These are phyloP conservation scores for Zygoascus sp. DNA, from an alignment of 1,139 yeast species.

Conservation along the genomic window DNA sequence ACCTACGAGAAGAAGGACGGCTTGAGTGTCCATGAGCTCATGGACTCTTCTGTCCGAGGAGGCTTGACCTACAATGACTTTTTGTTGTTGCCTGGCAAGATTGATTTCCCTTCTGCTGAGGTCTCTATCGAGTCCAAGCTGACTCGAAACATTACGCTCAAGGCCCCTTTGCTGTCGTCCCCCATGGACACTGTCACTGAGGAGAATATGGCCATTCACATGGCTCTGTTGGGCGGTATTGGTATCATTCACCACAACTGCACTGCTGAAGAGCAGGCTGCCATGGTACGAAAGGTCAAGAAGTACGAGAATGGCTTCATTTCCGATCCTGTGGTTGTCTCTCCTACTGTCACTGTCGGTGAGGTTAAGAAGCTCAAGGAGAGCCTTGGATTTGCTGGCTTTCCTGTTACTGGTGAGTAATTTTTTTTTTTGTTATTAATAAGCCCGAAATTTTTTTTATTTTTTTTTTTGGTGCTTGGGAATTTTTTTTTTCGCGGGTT, in stretches of 20 bases:
- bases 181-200: slow-evolving; percentile 99
- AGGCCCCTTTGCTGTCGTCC: slow-evolving; percentile 92
- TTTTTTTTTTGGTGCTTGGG: background rate
- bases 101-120: slow-evolving; percentile 73
- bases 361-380: slow-evolving; percentile 71
- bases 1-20: slow-evolving; percentile 77
- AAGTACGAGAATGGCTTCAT: slow-evolving; percentile 97
- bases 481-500: background rate
- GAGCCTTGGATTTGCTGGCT: slow-evolving; percentile 86
- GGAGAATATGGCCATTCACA: slow-evolving; percentile 93
- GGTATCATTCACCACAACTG: slow-evolving; percentile 99
- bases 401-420: slow-evolving; percentile 98
- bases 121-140: slow-evolving; percentile 79
- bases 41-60: slow-evolving; percentile 88
- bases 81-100: slow-evolving; percentile 90
- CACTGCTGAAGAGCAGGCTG: slow-evolving; percentile 95
- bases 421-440: background rate
- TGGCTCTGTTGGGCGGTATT: slow-evolving; percentile 98
- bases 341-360: slow-evolving; percentile 72
- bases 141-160: slow-evolving; percentile 86
- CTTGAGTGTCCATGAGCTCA: slow-evolving; percentile 71
- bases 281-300: slow-evolving; percentile 95
- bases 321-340: slow-evolving; percentile 83
- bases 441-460: slow-evolving; percentile 26
- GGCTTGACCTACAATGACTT: slow-evolving; percentile 98